Evolutionary conservation across 140 eudicot species (phyloP), one percentile per base, ranked within the genome.

Genomic region (Cichorium intybus): DNA sequence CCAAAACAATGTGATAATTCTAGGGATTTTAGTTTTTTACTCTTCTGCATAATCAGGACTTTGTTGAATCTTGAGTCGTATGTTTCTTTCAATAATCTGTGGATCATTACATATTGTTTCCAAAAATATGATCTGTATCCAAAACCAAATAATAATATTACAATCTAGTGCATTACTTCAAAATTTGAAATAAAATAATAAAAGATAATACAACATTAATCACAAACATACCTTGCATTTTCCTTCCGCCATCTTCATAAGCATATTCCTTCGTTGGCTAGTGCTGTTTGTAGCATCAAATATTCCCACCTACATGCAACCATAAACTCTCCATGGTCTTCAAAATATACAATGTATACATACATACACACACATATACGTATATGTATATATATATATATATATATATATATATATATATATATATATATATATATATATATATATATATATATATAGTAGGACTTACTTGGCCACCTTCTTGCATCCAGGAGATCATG

Each of bases 1-100:
- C 34, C 7, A 51, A 17, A 35, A 51, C 27, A 29, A 15, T 18
- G 1, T 41, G 48, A 66, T 60, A 43, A 15, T 28, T 59, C 24
- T 45, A 29, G 37, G 7, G 46, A 65, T 11, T 2, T 43, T 31
- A 5, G 6, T 34, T 59, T 22, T 80, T 66, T 84, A 93, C 99
- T 81, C 90, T 83, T 93, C 97, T 18, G 99, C 94, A 83, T 93
- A 93, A 72, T 93, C 99, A 46, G 99, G 99, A 79, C 99, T 93
- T 59, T 93, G 97, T 74, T 93, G 97, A 85, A 93, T 83, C 76
- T 93, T 93, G 75, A 93, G 97, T 16, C 99, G 95, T 73, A 93
- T 93, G 70, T 93, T 93, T 78, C 97, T 81, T 76, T 93, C 99
- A 75, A 93, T 93, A 54, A 93, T 88, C 62, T 67, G 24, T 24